Evolutionary conservation across 768 basidiomycete species (phyloP), one percentile per base, ranked within the genome.

Genomic region (Peribolospora kevripleyi): DNA sequence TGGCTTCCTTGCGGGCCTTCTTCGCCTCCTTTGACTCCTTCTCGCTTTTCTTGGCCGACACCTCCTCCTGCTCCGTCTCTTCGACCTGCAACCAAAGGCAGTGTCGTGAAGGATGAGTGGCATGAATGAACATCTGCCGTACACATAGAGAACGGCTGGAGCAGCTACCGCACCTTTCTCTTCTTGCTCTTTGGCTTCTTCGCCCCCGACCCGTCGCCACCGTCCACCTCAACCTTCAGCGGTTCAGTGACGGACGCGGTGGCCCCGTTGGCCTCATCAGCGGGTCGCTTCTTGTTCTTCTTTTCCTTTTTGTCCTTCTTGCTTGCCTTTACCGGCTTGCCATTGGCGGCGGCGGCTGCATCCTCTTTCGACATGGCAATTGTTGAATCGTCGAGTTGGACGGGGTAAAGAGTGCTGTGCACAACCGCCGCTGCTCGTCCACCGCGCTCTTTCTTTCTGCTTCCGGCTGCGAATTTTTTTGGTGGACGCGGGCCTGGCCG

Each of bases 281-380:
- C 57, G 55, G 63, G 61, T 53, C 65, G 61, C 57, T 68, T 67
- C 61, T 68, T 64, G 56, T 69, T 68, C 53, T 67, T 65, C 56
- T 68, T 67, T 55, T 62, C 65, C 58, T 65, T 65, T 25, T 25
- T 25, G 25, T 25, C 25, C 47, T 65, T 62, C 53, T 59, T 55
- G 11, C 40, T 50, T 6, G 48, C 9, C 7, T 39, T 43, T 40
- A 53, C 58, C 7, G 46, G 57, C 10, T 42, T 54, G 11, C 14
- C 39, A 5, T 37, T 42, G 25, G 39, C 39, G 4, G 51, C 40
- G 6, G 48, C 53, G 11, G 51, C 45, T 38, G 54, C 57, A 8
- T 50, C 60, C 25, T 25, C 25, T 25, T 25, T 25, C 25, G 25
- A 25, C 25, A 25, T 25, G 25, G 25, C 25, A 25, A 25, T 25